Evolutionary conservation across 2,329 filamentous ascomycete species (phyloP), one percentile per base, ranked within the genome.

Genomic region (Aureobasidium sp.): DNA sequence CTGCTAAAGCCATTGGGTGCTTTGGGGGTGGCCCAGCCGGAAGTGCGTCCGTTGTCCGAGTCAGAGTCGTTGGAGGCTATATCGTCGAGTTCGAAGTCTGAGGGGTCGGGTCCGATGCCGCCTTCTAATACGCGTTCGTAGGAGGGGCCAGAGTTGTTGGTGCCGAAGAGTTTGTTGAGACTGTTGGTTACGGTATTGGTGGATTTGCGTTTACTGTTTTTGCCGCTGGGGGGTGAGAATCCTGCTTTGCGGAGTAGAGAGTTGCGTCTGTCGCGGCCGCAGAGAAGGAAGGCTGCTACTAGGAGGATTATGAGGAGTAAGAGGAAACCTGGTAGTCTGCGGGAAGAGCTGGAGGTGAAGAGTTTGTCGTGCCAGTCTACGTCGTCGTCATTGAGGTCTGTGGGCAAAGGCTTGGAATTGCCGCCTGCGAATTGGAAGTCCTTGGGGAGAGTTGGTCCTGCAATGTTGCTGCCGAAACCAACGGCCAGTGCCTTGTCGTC

Each of bases 101-200:
- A 75, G 2, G 76, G 77, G 25, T 44, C 39, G 27, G 45, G 57
- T 0, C 57, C 57, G 2, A 32, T 10, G n/a, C 57, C 57, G 67
- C 92, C 89, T 75, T 97, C 91, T 57, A 95, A 76, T 3, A 97
- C 87, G 36, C 91, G 86, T 70, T 97, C 92, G 70, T 97, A 97
- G 3, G 70, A 66, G 2, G 75, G 75, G 9, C 68, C 67, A 27
- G 41, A 47, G 54, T 72, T 75, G 5, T 83, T 81, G 14, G 82
- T 69, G 25, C 79, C 82, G 64, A 95, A 88, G 5, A 94, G 74
- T 70, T 88, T 90, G 62, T 30, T 65, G 62, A 45, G 58, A 64
- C 25, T 58, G 72, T 62, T 73, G 64, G 39, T 66, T 51, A 69
- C 67, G 49, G 68, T 66, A 62, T 73, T 67, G 32, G 82, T 21